phyloP scores from a whole-genome alignment of 225 moss, liverwort and hornwort species.

The Climacium dendroides region DNA sequence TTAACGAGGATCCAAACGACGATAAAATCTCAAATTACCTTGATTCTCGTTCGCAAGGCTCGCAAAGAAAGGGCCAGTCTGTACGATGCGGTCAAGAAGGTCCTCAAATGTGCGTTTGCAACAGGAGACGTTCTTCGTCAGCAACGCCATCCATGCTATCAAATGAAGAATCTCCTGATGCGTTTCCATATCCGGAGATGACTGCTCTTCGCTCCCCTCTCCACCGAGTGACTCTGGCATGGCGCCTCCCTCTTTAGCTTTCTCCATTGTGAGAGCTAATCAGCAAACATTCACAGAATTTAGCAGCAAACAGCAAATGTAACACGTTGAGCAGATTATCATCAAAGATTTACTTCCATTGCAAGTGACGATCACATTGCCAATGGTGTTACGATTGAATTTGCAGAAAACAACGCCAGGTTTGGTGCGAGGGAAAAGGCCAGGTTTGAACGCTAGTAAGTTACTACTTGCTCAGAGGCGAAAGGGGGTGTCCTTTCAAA shows the following conservation, averaged over 20 bases:
- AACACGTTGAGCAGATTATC: neutral
- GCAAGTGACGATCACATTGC: neutral
- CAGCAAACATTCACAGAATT: neutral
- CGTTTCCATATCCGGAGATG: neutral
- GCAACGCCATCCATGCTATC: slow-evolving; percentile 14
- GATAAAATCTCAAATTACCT: neutral
- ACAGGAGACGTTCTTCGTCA: neutral
- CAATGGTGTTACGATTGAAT: neutral
- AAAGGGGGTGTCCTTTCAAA: slow-evolving; percentile 6
- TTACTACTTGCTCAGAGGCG: neutral
- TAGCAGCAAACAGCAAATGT: neutral
- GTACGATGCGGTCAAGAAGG: slow-evolving; percentile 21
- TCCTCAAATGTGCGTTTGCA: slow-evolving; percentile 33
- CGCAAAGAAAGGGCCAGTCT: slow-evolving; percentile 28
- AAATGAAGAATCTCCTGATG: slow-evolving; percentile 17
- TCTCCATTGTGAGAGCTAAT: neutral
- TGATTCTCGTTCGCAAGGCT: slow-evolving; percentile 5
- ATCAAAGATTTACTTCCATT: neutral
- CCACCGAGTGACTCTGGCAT: neutral
- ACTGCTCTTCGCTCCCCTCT: neutral
- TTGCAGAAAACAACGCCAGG: neutral
- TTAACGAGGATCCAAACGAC: neutral
- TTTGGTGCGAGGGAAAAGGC: neutral
- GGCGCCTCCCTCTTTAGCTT: neutral
- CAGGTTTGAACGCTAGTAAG: neutral